Percentiles rank a stretch among this genome's conserved stretches.
Conservation (phyloP, 495 filamentous ascomycete genomes). For the Friedmanniomyces endolithicus region DNA sequence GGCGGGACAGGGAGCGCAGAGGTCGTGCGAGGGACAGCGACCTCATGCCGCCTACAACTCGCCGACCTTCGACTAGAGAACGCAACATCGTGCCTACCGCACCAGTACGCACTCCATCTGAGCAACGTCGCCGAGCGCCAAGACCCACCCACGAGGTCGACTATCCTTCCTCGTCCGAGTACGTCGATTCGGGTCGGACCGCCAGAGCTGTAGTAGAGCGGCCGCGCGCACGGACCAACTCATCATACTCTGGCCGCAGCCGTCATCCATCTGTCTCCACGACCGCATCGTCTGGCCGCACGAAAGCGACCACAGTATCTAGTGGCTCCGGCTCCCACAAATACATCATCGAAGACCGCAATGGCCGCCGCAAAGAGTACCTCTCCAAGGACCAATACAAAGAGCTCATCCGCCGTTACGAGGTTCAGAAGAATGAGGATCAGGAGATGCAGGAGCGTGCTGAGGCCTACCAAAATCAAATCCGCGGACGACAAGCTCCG, state of each 20-base stretch:
- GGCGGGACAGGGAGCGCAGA: neutral
- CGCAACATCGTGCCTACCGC: constrained; percentile 1
- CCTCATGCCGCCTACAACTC: constrained; percentile 4
- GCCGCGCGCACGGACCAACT: constrained; percentile 5
- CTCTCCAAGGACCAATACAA: constrained; percentile 6
- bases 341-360: constrained; percentile 4
- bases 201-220: neutral
- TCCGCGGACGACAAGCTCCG: constrained; percentile 1
- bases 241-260: constrained; percentile 6
- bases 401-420: constrained; percentile 1
- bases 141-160: constrained; percentile 3
- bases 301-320: constrained; percentile 14
- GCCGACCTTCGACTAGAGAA: constrained; percentile 7
- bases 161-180: constrained; percentile 8
- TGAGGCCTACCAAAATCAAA: constrained; percentile 11
- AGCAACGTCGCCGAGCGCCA: neutral
- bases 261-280: constrained; percentile 16
- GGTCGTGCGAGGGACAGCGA: constrained; percentile 1
- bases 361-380: constrained; percentile 7
- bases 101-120: neutral
- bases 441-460: neutral
- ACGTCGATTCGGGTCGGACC: constrained; percentile 15
- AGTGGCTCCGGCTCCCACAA: constrained; percentile 6
- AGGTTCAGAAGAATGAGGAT: constrained; percentile 1
- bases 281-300: constrained; percentile 11